Evolutionary conservation across 108 stramenopile species (phyloP).

Genomic region (Cyclotella choctawhatcheeana): DNA sequence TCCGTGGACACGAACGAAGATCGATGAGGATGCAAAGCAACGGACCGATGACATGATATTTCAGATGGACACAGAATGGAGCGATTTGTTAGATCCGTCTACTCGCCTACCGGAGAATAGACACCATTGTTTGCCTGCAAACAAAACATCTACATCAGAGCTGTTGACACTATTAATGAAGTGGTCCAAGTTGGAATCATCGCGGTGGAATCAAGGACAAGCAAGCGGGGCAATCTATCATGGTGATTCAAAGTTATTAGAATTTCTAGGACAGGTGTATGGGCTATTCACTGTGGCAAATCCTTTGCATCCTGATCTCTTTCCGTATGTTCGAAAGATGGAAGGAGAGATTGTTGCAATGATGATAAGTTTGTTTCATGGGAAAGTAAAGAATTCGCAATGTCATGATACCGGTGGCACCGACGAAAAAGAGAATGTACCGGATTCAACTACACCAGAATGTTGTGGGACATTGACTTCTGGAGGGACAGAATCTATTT

Average conservation of each 20-base stretch:
- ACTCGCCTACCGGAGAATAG: conserved; percentile 5
- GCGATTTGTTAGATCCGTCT: conserved; percentile 17
- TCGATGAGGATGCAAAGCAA: conserved; percentile 3
- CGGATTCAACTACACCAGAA: neutral
- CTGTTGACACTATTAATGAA: conserved; percentile 13
- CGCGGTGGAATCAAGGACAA: conserved; percentile 17
- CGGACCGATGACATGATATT: conserved; percentile 12
- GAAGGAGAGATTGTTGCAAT: conserved; percentile 84
- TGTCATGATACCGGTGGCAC: neutral
- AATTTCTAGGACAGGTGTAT: conserved; percentile 56
- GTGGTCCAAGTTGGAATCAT: conserved; percentile 10
- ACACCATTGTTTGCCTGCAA: conserved; percentile 3
- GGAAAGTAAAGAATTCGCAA: conserved; percentile 6
- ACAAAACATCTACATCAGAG: conserved; percentile 8
- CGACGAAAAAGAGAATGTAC: neutral
- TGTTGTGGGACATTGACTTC: conserved; percentile 64
- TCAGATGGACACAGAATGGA: conserved; percentile 16
- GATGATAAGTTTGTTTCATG: conserved; percentile 62
- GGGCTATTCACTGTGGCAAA: conserved; percentile 71
- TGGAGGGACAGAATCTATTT: conserved; percentile 91
- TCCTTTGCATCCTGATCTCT: conserved; percentile 89
- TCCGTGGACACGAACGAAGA: conserved; percentile 17
- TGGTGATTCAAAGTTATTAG: conserved; percentile 54
- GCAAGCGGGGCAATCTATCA: conserved; percentile 80
- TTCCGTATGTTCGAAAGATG: conserved; percentile 85